phyloP scores from a whole-genome alignment of 306 rosid genomes.

The Quercus suber region DNA sequence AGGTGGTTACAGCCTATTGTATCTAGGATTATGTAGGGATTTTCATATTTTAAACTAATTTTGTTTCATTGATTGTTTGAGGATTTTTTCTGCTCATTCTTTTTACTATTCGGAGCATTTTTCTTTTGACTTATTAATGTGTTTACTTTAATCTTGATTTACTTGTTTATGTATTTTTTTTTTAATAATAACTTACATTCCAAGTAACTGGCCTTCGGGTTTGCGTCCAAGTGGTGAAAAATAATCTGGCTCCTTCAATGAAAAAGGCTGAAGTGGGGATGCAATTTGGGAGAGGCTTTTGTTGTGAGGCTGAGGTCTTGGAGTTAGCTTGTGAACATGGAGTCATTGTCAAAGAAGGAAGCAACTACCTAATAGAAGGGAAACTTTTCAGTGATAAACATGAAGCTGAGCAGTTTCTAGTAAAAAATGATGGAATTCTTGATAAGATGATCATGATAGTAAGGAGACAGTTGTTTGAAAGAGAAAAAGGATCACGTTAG shows the following conservation, averaged over 20 bases:
- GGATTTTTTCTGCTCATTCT: not conserved
- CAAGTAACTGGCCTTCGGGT: slow-evolving; percentile 65
- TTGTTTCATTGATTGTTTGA: not conserved
- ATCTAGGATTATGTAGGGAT: not conserved
- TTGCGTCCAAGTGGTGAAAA: slow-evolving; percentile 67
- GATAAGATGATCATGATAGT: slow-evolving; percentile 45
- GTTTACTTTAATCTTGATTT: not conserved
- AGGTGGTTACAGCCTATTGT: not conserved
- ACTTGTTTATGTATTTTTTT: not conserved
- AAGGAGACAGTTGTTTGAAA: slow-evolving; percentile 45
- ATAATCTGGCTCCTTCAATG: slow-evolving; percentile 70
- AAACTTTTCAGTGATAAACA: slow-evolving; percentile 35
- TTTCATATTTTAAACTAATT: not conserved
- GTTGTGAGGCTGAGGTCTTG: slow-evolving; percentile 68
- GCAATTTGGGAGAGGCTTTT: slow-evolving; percentile 71
- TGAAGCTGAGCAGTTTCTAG: slow-evolving; percentile 49
- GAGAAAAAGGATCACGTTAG: not conserved
- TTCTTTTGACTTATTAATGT: not conserved
- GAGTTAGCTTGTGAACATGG: slow-evolving; percentile 73
- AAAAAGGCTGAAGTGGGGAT: slow-evolving; percentile 62
- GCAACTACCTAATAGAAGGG: slow-evolving; percentile 52
- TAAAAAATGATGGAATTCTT: slow-evolving; percentile 36
- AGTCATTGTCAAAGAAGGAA: slow-evolving; percentile 48
- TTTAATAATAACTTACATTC: slow-evolving; percentile 16
- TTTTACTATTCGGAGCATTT: not conserved